Percentiles rank a stretch among this genome's conserved stretches.
These are phyloP conservation scores for Stachybotrys elegans DNA, from an alignment of 2,329 filamentous ascomycete species.

Conservation along the genomic window DNA sequence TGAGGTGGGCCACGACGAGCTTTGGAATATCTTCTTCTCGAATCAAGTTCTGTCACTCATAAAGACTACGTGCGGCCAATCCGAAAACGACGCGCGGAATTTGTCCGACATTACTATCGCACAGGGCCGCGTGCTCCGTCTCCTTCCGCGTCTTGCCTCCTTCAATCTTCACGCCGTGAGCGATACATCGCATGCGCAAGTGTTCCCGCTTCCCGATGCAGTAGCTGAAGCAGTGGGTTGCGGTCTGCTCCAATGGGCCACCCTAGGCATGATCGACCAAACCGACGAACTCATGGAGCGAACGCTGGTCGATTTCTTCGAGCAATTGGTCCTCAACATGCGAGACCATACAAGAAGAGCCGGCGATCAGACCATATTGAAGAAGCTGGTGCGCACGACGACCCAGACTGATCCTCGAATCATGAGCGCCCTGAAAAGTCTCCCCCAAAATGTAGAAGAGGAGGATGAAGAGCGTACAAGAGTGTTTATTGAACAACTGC, in stretches of 20 bases:
- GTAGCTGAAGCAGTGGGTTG: slow-evolving; percentile 18
- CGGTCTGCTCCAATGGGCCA: slow-evolving; percentile 46
- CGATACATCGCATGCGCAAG: slow-evolving; percentile 28
- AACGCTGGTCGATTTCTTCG: slow-evolving; percentile 48
- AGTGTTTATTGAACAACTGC: no score
- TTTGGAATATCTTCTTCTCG: slow-evolving; percentile 51
- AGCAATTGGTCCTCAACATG: slow-evolving; percentile 44
- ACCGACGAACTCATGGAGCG: slow-evolving; percentile 45
- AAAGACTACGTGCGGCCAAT: slow-evolving; percentile 26
- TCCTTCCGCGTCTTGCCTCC: slow-evolving; percentile 44
- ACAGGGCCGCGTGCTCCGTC: slow-evolving; percentile 46
- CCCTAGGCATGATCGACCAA: slow-evolving; percentile 45
- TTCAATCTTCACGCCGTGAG: slow-evolving; percentile 39
- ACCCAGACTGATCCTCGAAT: slow-evolving; percentile 32
- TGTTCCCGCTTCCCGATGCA: slow-evolving; percentile 18
- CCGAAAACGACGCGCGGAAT: slow-evolving; percentile 19
- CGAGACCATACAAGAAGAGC: slow-evolving; percentile 30
- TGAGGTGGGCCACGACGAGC: slow-evolving; percentile 41
- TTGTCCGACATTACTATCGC: slow-evolving; percentile 35
- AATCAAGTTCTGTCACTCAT: slow-evolving; percentile 42
- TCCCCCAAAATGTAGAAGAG: slow-evolving; percentile 45
- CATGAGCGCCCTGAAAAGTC: slow-evolving; percentile 27
- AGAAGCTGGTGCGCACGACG: slow-evolving; percentile 36
- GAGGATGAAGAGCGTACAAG: slow-evolving; percentile 50
- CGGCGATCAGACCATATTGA: slow-evolving; percentile 30